These are phyloP conservation scores for Xylariaceae sp. DNA, from an alignment of 2,329 filamentous ascomycete species.

Conservation along the genomic window DNA sequence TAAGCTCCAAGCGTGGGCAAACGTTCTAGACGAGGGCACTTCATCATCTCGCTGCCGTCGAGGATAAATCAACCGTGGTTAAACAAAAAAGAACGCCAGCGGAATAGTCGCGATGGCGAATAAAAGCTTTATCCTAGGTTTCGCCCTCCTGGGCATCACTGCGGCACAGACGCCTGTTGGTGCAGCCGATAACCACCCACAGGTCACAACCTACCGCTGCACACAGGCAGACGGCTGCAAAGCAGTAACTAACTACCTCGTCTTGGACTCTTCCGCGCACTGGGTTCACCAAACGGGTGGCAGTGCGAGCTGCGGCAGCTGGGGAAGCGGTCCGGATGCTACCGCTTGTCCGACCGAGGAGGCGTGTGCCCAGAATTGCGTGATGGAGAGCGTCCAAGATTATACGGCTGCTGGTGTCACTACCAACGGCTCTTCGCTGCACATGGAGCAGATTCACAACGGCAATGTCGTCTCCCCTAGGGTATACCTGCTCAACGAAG, in stretches of 20 bases:
- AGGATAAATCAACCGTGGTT: background rate
- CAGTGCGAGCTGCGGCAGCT: conserved; percentile 42
- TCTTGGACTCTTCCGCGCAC: conserved; percentile 54
- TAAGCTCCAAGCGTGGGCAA: conserved; percentile 7
- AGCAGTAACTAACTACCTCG: conserved; percentile 52
- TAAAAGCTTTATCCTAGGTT: conserved; percentile 32
- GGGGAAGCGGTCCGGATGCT: conserved; percentile 44
- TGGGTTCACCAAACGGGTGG: conserved; percentile 48
- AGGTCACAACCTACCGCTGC: conserved; percentile 56
- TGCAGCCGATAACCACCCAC: conserved; percentile 53
- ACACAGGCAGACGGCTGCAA: conserved; percentile 57
- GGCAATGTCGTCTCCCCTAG: conserved; percentile 48
- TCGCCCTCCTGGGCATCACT: conserved; percentile 41
- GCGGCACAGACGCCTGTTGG: conserved; percentile 43
- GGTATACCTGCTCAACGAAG: conserved; percentile 62
- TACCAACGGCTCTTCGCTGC: conserved; percentile 41
- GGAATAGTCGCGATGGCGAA: conserved; percentile 35
- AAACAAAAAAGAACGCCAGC: background rate
- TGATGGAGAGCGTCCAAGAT: conserved; percentile 56
- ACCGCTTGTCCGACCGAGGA: conserved; percentile 55
- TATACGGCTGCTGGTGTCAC: conserved; percentile 47
- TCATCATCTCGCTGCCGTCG: background rate
- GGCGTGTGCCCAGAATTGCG: conserved; percentile 58
- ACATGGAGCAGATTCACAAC: conserved; percentile 47
- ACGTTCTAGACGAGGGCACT: background rate